Evolutionary conservation across 768 basidiomycete genomes (phyloP), one percentile per base, ranked within the genome.

Genomic region (Psilocybe tampanensis): DNA sequence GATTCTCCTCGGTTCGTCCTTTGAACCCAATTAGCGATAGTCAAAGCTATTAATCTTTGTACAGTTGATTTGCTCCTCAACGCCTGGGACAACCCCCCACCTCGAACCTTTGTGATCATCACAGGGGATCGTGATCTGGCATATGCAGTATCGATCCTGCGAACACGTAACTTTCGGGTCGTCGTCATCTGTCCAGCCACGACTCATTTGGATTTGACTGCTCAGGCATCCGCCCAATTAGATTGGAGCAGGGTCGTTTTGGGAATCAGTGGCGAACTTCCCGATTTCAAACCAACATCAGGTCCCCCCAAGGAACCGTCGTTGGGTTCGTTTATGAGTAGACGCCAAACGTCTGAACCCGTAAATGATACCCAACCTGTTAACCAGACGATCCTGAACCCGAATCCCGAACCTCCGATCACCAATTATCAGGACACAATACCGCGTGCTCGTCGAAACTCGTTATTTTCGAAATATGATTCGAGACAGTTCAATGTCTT

Each of bases 101-200:
- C 66, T 0, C 57, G 62, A 23, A 86, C 86, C 15, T 70, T 88
- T 61, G 69, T 89, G 43, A 72, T 90, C 34, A 85, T 90, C 62
- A 79, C 87, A 0, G 85, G 83, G 17, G 86, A 90, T 68, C 77
- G 85, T 41, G 87, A 89, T 66, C 83, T 87, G 61, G 80, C 81
- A 3, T 89, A 87, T 64, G 81, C 82, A n/a, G 68, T 87, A 44
- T 82, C 86, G 1, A 73, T 75, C 33, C 70, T 89, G 45, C 79
- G 82, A 29, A 74, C 83, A 51, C 79, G 85, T 55, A 71, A 72
- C 44, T 85, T 84, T 65, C 70, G 73, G 17, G 77, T 88, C 33
- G 71, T 86, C 44, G 59, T 88, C 22, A 69, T 88, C 43, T 75
- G 76, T n/a, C 76, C 72, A 26, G 68, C 72, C 15, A 69, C 67